Conservation (phyloP, 345 rosid species). For the Hibiscus mutabilis region DNA sequence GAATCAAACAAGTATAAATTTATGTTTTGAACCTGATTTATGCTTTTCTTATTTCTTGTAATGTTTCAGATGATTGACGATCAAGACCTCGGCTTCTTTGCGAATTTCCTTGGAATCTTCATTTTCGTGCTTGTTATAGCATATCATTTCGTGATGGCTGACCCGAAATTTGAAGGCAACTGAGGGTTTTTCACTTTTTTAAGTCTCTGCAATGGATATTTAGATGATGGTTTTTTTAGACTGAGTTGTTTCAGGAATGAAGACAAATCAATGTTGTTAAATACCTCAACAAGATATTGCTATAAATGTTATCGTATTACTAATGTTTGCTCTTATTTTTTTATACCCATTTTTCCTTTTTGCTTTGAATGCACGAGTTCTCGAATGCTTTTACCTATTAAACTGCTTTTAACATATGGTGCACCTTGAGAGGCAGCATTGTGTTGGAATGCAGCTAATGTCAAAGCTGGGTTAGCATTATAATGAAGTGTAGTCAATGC, state of each 20-base stretch:
- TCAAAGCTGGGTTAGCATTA: background rate
- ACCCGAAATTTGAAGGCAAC: conserved; percentile 71
- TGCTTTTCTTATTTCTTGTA: conserved; percentile 2
- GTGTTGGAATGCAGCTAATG: background rate
- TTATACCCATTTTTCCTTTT: background rate
- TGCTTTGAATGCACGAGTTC: background rate
- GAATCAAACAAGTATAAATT: background rate
- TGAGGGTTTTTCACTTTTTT: conserved; percentile 16
- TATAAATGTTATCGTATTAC: conserved; percentile 9
- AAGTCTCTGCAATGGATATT: background rate
- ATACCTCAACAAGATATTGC: background rate
- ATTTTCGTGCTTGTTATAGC: conserved; percentile 67
- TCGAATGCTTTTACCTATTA: background rate
- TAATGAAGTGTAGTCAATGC: background rate
- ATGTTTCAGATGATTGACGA: conserved; percentile 80
- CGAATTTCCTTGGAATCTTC: conserved; percentile 75
- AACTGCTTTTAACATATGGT: background rate
- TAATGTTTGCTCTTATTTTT: background rate
- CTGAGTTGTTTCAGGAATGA: conserved; percentile 5
- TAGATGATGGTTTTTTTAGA: conserved; percentile 16
- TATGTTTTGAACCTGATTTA: background rate
- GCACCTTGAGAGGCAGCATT: background rate
- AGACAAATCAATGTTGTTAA: conserved; percentile 11
- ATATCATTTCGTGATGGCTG: conserved; percentile 83
- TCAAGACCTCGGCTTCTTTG: conserved; percentile 65